Evolutionary conservation across 306 rosid species (phyloP).

Genomic region (Citrullus amarus): DNA sequence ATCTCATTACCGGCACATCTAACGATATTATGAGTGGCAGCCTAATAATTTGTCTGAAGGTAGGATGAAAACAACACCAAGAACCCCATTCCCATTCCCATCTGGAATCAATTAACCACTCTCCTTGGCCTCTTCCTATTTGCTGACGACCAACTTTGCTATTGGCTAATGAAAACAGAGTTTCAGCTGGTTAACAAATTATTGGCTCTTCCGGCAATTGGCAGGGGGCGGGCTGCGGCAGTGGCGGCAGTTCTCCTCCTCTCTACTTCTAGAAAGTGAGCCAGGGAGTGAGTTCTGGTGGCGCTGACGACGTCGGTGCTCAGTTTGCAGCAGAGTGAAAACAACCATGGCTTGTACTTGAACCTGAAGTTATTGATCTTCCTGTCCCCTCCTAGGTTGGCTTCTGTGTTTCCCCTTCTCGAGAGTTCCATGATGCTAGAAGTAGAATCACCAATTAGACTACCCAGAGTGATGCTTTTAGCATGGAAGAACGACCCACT

Average conservation of each 20-base stretch:
- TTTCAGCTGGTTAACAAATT: neutral
- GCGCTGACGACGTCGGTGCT: constrained; percentile 44
- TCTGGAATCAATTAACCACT: neutral
- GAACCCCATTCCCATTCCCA: neutral
- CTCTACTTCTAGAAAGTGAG: constrained; percentile 64
- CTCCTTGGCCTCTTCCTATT: neutral
- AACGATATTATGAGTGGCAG: too few species aligned
- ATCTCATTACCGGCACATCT: too few species aligned
- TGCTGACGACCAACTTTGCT: neutral
- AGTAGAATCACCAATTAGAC: constrained; percentile 42
- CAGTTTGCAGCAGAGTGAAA: constrained; percentile 56
- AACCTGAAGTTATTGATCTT: constrained; percentile 18
- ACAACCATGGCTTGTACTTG: constrained; percentile 47
- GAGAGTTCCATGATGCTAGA: constrained; percentile 41
- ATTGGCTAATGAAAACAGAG: neutral
- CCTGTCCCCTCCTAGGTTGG: constrained; percentile 22
- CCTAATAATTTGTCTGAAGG: neutral
- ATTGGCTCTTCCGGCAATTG: constrained; percentile 15
- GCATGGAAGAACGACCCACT: constrained; percentile 47
- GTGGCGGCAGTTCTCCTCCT: constrained; percentile 22
- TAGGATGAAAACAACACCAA: neutral
- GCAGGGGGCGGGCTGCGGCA: neutral
- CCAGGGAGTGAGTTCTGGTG: constrained; percentile 41
- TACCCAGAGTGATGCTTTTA: constrained; percentile 53
- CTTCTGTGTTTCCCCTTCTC: constrained; percentile 29